Base-by-base conservation (phyloP, 805 yeast species). In the Lachancea mirantina region DNA sequence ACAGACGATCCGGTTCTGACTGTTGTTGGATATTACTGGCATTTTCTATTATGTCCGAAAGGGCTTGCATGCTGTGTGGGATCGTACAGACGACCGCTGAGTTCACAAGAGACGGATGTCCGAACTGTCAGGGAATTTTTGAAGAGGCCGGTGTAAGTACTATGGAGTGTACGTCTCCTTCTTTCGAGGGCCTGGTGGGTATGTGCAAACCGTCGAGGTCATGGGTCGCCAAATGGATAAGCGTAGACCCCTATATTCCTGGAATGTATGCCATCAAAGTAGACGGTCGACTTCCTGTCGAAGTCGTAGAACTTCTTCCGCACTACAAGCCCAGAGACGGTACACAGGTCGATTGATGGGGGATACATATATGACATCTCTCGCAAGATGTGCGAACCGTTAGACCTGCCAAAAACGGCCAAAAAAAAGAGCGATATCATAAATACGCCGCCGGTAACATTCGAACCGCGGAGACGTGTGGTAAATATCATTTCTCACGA, bases 41-140 rank as follows among this genome's bases (percentile, higher is more conserved):
- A n/a, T n/a, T n/a, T n/a, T n/a, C n/a, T n/a, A n/a, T n/a, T n/a
- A 52, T 57, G 17, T 53, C 57, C 36, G 94, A 87, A 42, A 76
- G 98, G 67, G 97, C 97, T 6, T 89, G 98, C 52, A 84, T 89
- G 96, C 72, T 92, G 38, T 89, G 98, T 61, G 97, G 96, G 4
- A 71, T 89, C 34, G 84, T 89, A 35, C 94, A 84, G 51, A 76
- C 95, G 4, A 72, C 81, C 46, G 72, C 67, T 36, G 82, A 76
- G 49, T 92, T 92, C 56, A 74, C 82, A 30, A 78, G 77, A 37
- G 75, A 75, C 13, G 97, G 97, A 5, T 89, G 98, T 60, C 97
- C 98, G 9, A 89, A 89, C 67, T 89, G 98, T 63, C 97, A 85
- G 50, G 77, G 88, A 33, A 75, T 89, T 18, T 69, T 89, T 49